Evolutionary conservation across 106 monocot genomes (phyloP), one percentile per base, ranked within the genome.

Genomic region (Dioscorea dumetorum): DNA sequence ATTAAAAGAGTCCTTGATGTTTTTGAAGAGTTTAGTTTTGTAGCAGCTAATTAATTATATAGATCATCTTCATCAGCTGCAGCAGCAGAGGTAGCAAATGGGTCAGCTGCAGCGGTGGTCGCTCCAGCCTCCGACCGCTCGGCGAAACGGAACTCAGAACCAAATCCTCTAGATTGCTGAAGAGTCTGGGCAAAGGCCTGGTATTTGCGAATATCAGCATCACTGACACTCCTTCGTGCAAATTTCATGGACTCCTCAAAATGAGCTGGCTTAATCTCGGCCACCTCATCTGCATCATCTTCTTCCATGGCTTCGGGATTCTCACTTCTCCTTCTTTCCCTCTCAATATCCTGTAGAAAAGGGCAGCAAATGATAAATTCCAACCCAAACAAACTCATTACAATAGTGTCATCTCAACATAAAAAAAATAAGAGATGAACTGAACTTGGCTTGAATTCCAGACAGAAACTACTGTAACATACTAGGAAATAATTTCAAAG

Each of bases 301-400:
- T 92, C 92, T 56, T 92, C 92, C 92, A 92, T 92, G 19, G 92
- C 92, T 58, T 92, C 92, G 11, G 92, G 88, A 57, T 88, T 85
- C 76, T 88, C 92, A 11, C 71, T 72, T 52, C 76, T 75, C 62
- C 73, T 78, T 78, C 73, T 85, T 78, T 92, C 88, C 78, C 76
- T 85, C 60, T 92, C 92, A 12, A 92, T 92, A 69, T 92, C 92
- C 85, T 89, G 50, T 63, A 72, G 3, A 1, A 59, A 22, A 19
- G 14, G 18, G 53, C 4, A 41, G 32, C 63, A 64, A 52, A 53
- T 10, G 16, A 35, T 1, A 5, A 6, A 41, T 41, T 41, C 41
- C 41, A 6, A 6, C 41, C 41, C 6, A 41, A 41, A 5, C 9
- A 6, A 5, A 5, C 1, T 41, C 41, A 41, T 41, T 41, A 41